Evolutionary conservation across 805 yeast species (phyloP), one percentile per base, ranked within the genome.

Genomic region (Hanseniaspora guilliermondii): DNA sequence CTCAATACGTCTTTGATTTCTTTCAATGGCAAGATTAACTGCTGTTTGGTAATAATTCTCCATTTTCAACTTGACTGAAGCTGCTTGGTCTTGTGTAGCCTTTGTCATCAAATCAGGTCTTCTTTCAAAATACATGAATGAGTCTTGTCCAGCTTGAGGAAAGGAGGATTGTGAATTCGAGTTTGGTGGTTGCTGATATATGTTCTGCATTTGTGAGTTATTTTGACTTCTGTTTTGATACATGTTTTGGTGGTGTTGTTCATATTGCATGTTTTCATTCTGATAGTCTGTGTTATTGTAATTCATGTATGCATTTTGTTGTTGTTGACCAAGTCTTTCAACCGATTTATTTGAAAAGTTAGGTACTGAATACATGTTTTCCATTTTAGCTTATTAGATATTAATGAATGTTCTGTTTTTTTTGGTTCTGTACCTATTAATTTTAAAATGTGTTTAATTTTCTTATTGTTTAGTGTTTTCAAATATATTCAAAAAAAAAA

Each of bases 21-120:
- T 75, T 68, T 93, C 98, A 58, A 93, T 88, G 0, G 98, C 97
- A 66, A 88, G 94, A 53, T 79, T 78, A 30, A 89, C 94, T 17
- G 89, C 80, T 66, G 85, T 79, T 59, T 87, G 87, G 69, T 87
- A 88, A 65, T 79, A 86, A 64, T 87, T 87, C 65, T 88, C 96
- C 48, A 88, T 71, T 60, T 82, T 82, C 57, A 88, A 73, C 67
- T 87, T 87, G 44, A 86, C 80, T 2, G 91, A 86, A 0, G 94
- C 81, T 0, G 96, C 87, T 61, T 80, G 81, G 61, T 88, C 96
- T 61, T 85, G 94, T 0, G 93, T 75, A 6, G 75, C 63, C 60
- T 83, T 81, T n/a, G 85, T 76, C 61, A 87, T 74, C 61, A 76
- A 70, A 59, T 84, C 88, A 0, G 96, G 96, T 61, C 85, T 87